Evolutionary conservation across 2,329 filamentous ascomycete genomes (phyloP), one percentile per base, ranked within the genome.

Genomic region (Trichophyton benhamiae): DNA sequence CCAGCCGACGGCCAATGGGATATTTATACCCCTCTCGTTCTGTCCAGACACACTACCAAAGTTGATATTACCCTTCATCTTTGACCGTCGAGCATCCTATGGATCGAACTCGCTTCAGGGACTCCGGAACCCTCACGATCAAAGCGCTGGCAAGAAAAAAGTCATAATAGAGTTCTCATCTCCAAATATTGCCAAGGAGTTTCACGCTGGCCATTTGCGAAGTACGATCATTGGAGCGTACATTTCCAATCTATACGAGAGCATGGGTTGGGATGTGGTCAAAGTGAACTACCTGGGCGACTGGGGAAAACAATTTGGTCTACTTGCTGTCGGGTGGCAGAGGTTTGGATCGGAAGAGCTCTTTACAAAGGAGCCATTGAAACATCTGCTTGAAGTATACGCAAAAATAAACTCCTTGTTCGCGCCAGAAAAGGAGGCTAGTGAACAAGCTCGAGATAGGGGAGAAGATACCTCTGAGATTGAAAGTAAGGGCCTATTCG

Each of bases 181-280:
- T 6, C 89, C 89, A 58, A 94, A 94, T 72, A 91, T 94, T 63
- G 89, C 89, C 53, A 92, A 92, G 75, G 88, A 86, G 22, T 90
- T 91, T 74, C 85, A 88, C 69, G 86, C 85, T 22, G 85, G 85
- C 4, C 87, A 91, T 75, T 77, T 91, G 66, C 80, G 87, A 67
- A 88, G 85, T 68, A 91, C 87, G 58, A 88, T 91, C 65, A 87
- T 90, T 61, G 87, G 87, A 49, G 85, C 85, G 33, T 89, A 88
- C 71, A 74, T 90, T 20, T 78, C 84, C 22, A 89, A 89, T 67
- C 71, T 89, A 1, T 87, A 89, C 70, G 78, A 85, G 67, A 78
- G 74, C 17, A 82, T 83, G 58, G 87, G 87, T 20, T 90, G 86
- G 84, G 82, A 89, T 41, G 86, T 89, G 0, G 73, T 83, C 52